Evolutionary conservation across 1,284 basidiomycete species (phyloP).

Genomic region (Sporisorium exsertum): DNA sequence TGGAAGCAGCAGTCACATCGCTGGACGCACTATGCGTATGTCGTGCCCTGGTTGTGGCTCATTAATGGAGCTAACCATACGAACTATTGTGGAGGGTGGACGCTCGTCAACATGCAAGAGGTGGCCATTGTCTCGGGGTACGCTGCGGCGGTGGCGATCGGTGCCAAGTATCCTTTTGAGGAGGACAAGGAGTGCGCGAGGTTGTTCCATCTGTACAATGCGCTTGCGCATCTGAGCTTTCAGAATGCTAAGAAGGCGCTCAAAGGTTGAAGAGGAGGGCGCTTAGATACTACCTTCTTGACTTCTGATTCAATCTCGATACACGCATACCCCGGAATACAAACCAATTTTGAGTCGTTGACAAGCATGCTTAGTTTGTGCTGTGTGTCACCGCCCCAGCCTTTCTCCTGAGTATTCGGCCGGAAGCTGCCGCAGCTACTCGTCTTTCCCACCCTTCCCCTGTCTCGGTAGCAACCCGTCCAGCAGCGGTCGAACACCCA

Average conservation of each 20-base stretch:
- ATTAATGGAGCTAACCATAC: constrained; percentile 74
- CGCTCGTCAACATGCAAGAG: constrained; percentile 74
- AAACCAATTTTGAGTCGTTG: background rate
- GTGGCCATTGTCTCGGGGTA: constrained; percentile 76
- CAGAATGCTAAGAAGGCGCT: constrained; percentile 44
- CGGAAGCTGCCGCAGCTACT: background rate
- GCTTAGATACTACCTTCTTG: background rate
- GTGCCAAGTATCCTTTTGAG: constrained; percentile 72
- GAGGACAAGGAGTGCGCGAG: constrained; percentile 70
- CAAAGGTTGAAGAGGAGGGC: constrained; percentile 15
- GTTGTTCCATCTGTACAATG: constrained; percentile 73
- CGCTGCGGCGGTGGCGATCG: constrained; percentile 75
- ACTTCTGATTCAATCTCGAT: background rate
- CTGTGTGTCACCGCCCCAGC: background rate
- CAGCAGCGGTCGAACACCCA: constrained; percentile 7
- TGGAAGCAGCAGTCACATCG: constrained; percentile 77
- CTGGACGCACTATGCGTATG: constrained; percentile 74
- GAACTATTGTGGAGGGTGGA: constrained; percentile 71
- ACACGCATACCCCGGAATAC: background rate
- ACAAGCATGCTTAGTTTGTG: background rate
- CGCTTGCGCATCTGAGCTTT: constrained; percentile 70
- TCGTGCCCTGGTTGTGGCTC: constrained; percentile 76
- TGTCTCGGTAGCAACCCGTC: background rate
- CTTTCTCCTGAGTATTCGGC: background rate
- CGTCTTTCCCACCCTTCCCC: constrained; percentile 7